phyloP scores from a whole-genome alignment of 441 rosid genomes.

The Flueggea neowawraea region DNA sequence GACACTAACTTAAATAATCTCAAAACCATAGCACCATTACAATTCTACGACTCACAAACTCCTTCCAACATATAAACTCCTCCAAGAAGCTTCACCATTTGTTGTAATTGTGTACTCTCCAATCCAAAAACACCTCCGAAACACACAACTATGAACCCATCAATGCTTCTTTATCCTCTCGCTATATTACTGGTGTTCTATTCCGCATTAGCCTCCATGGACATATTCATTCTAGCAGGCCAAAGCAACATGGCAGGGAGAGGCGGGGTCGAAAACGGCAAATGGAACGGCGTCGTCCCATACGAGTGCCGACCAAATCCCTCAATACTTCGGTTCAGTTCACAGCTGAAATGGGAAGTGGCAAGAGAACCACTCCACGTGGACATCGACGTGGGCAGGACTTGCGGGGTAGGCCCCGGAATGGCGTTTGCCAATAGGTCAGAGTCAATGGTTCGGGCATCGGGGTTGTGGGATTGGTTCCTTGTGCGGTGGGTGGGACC shows the following conservation, averaged over 20 bases:
- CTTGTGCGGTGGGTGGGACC: conserved; percentile 92
- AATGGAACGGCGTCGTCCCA: conserved; percentile 60
- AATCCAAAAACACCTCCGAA: too few species aligned
- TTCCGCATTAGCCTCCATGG: conserved; percentile 1
- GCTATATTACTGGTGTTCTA: too few species aligned
- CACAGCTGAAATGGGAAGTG: conserved; percentile 51
- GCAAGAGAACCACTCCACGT: conserved; percentile 74
- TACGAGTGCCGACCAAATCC: conserved; percentile 46
- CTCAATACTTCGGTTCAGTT: conserved; percentile 47
- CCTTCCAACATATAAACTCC: too few species aligned
- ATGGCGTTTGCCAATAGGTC: conserved; percentile 69
- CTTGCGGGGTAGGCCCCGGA: conserved; percentile 90
- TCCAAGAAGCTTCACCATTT: too few species aligned
- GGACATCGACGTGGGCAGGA: conserved; percentile 54
- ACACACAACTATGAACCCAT: too few species aligned
- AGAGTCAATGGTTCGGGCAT: conserved; percentile 9
- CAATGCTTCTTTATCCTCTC: too few species aligned
- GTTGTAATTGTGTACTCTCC: too few species aligned
- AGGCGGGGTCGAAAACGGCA: conserved; percentile 51
- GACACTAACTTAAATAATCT: too few species aligned
- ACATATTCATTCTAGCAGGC: conserved; percentile 82
- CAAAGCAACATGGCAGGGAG: conserved; percentile 97
- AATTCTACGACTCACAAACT: too few species aligned
- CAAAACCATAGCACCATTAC: too few species aligned
- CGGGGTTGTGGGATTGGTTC: conserved; percentile 60